phyloP scores from a whole-genome alignment of 345 rosid species.

The Diplotaxis tenuifolia region DNA sequence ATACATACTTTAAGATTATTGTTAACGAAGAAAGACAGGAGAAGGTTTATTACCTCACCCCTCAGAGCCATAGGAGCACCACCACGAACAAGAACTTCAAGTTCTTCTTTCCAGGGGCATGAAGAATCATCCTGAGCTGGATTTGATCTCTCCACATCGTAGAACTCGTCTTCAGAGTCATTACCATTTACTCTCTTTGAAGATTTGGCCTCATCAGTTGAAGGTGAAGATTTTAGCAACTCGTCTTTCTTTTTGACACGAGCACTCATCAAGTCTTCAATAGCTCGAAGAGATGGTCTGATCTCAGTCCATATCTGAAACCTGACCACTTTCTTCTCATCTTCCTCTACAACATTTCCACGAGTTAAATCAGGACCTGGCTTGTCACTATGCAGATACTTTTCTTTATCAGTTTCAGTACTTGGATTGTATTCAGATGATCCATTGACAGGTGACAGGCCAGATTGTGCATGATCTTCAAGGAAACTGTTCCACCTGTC shows the following conservation, averaged over 20 bases:
- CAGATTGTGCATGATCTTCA: conserved; percentile 57
- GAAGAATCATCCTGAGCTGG: conserved; percentile 52
- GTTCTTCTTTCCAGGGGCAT: conserved; percentile 84
- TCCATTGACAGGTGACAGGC: conserved; percentile 41
- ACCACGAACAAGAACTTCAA: conserved; percentile 93
- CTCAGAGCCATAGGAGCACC: conserved; percentile 96
- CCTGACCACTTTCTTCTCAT: conserved; percentile 38
- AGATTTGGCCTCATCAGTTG: conserved; percentile 46
- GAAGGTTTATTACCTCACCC: conserved; percentile 75
- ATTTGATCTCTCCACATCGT: conserved; percentile 81
- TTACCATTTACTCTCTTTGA: conserved; percentile 64
- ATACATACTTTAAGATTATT: conserved; percentile 25
- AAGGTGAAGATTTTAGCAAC: conserved; percentile 41
- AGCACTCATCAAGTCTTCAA: conserved; percentile 79
- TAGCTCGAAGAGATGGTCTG: conserved; percentile 67
- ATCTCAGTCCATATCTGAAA: conserved; percentile 74
- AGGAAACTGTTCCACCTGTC: conserved; percentile 83
- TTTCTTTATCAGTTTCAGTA: conserved; percentile 39
- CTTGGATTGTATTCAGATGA: conserved; percentile 42
- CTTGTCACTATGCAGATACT: conserved; percentile 32
- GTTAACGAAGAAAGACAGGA: neutral
- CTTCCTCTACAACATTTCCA: conserved; percentile 42
- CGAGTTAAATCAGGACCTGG: conserved; percentile 38
- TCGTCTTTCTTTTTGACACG: conserved; percentile 59
- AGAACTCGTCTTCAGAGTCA: conserved; percentile 94